phyloP scores from a whole-genome alignment of 2,329 filamentous ascomycete species.

The Colletotrichum sp. region DNA sequence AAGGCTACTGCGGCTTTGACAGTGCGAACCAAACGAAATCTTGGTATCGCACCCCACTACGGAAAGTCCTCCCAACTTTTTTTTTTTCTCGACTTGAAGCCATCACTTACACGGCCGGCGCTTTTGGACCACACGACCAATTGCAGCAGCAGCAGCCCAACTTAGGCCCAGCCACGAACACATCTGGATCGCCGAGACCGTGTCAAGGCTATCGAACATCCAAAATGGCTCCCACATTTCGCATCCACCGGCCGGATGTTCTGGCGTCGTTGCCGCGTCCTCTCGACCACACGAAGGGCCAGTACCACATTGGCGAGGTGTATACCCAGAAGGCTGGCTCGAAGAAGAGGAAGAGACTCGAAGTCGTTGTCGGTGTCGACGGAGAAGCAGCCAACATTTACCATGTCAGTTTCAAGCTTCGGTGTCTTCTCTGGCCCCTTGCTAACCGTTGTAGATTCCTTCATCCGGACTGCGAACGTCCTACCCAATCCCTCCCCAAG shows the following conservation, averaged over 20 bases:
- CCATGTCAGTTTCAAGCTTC: slow-evolving; percentile 52
- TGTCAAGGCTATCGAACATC: not conserved
- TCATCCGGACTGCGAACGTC: slow-evolving; percentile 68
- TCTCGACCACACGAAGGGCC: slow-evolving; percentile 50
- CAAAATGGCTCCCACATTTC: slow-evolving; percentile 63
- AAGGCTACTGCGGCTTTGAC: not conserved
- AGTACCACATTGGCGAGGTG: slow-evolving; percentile 64
- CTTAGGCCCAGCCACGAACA: not conserved
- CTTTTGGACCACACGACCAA: not conserved
- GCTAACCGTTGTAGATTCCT: slow-evolving; percentile 53
- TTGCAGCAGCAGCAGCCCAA: slow-evolving; percentile 6
- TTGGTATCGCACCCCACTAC: slow-evolving; percentile 7
- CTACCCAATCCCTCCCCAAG: slow-evolving; percentile 70
- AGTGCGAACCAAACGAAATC: not conserved
- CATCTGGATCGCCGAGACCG: not conserved
- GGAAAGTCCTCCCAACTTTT: slow-evolving; percentile 15
- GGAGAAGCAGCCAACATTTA: slow-evolving; percentile 71
- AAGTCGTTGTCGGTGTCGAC: slow-evolving; percentile 67
- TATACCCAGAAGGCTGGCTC: slow-evolving; percentile 62
- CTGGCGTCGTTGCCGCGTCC: slow-evolving; percentile 64
- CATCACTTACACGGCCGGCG: slow-evolving; percentile 14
- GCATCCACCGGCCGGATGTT: slow-evolving; percentile 68
- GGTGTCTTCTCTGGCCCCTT: not conserved
- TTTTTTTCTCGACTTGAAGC: slow-evolving; percentile 17
- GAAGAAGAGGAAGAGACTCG: slow-evolving; percentile 67